Base-by-base conservation (phyloP, 345 rosid genomes). In the Rhodamnia rubescens region DNA sequence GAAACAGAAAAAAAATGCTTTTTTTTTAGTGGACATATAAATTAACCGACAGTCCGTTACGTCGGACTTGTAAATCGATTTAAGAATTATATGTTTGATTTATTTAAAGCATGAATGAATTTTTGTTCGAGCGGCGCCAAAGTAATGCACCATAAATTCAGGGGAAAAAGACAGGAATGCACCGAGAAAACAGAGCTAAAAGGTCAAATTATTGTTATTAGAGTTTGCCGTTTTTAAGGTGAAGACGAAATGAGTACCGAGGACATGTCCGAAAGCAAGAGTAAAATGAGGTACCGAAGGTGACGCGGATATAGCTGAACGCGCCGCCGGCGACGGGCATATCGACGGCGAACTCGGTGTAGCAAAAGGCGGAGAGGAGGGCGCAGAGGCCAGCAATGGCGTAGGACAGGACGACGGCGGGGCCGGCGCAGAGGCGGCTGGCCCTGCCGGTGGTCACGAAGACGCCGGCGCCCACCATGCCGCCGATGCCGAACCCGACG, bases 291-390 rank as follows among this genome's bases (percentile, higher is more conserved):
- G 59, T 44, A 92, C 98, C 99, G 75, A 96, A 95, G 36, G 99
- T 95, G 84, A 93, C 91, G 53, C 99, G 95, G 89, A 96, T 92
- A 90, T 95, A 96, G 86, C 97, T 95, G 88, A 95, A 96, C 36
- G 99, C 98, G 36, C 99, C 99, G 52, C 99, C 99, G 78, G 99
- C 99, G n/a, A 97, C 95, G 52, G 98, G 99, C 89, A 97, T 91
- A 81, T 94, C 97, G 18, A 97, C 99, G 85, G 99, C 99, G 88
- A 97, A 97, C 87, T 97, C 99, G 2, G 99, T 97, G 92, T 97
- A 97, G 84, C 99, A 97, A 87, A 97, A 95, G 84, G 98, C 98
- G 50, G 99, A 97, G 83, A 97, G 98, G 16, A 95, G 95, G 42
- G 99, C 98, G 86, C 99, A 95, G 87, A 97, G 86, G 13, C 98